Evolutionary conservation across 2,329 filamentous ascomycete genomes (phyloP).

Genomic region (Colletotrichum acutatum): DNA sequence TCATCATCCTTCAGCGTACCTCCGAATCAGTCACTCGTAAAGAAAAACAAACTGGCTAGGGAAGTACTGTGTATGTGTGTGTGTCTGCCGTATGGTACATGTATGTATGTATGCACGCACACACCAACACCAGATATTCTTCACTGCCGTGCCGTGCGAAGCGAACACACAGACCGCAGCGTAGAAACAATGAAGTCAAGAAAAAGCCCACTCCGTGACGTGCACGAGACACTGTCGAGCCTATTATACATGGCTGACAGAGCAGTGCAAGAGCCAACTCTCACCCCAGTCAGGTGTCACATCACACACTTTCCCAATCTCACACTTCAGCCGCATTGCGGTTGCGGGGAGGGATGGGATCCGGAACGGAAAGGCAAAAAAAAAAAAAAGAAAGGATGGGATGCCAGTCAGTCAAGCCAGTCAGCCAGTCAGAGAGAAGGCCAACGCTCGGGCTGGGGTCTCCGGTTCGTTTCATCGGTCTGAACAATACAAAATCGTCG

Average conservation of each 20-base stretch:
- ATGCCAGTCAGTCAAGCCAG: conserved; percentile 2
- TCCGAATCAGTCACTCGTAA: background rate
- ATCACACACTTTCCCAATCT: background rate
- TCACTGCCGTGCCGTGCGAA: background rate
- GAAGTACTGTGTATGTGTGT: too few relatives aligned
- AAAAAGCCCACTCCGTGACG: conserved; percentile 20
- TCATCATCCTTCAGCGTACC: background rate
- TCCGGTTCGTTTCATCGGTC: conserved; percentile 31
- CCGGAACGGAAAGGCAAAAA: background rate
- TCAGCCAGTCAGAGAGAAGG: background rate
- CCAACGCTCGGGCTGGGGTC: conserved; percentile 11
- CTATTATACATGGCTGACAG: conserved; percentile 28
- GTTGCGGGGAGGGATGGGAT: conserved; percentile 4
- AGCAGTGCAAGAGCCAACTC: conserved; percentile 9
- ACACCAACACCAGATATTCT: background rate
- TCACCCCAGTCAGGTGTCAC: background rate
- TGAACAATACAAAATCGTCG: background rate
- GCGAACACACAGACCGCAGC: background rate
- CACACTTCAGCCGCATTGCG: conserved; percentile 7
- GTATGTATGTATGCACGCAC: background rate
- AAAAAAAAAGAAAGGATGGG: conserved; percentile 15
- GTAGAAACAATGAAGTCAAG: conserved; percentile 7
- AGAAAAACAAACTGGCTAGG: background rate
- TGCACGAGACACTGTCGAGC: conserved; percentile 29
- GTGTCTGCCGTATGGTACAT: background rate